phyloP scores from a whole-genome alignment of 495 filamentous ascomycete genomes.

The Talaromyces trachyspermus region DNA sequence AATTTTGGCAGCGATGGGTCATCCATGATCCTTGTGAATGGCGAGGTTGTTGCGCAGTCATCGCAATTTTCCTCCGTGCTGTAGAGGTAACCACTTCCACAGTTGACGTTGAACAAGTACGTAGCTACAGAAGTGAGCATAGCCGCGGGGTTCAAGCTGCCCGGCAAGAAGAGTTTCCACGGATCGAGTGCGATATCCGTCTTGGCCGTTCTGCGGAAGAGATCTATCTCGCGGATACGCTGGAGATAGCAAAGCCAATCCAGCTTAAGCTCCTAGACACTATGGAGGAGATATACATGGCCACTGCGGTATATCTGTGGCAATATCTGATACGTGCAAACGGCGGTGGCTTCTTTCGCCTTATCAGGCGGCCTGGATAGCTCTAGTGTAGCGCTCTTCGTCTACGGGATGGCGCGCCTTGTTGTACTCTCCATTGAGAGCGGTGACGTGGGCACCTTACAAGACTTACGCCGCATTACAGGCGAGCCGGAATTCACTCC shows the following conservation, averaged over 20 bases:
- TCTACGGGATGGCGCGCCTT: conserved; percentile 73
- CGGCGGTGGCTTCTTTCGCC: no score
- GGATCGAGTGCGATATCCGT: conserved; percentile 30
- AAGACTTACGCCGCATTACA: no score
- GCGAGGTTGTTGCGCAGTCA: conserved; percentile 61
- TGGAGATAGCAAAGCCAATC: no score
- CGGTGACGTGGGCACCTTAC: no score
- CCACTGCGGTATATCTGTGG: conserved; percentile 85
- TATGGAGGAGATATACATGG: conserved; percentile 80
- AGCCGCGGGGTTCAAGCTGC: conserved; percentile 54
- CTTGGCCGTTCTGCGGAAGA: conserved; percentile 26
- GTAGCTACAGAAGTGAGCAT: conserved; percentile 43
- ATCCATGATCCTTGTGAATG: conserved; percentile 62
- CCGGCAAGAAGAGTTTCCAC: conserved; percentile 18
- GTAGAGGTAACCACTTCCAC: conserved; percentile 82
- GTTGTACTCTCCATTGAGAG: no score
- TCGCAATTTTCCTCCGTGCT: conserved; percentile 69
- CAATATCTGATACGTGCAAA: conserved; percentile 77
- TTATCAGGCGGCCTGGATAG: conserved; percentile 72
- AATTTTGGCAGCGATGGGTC: conserved; percentile 12
- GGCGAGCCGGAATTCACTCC: no score
- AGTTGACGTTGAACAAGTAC: conserved; percentile 72
- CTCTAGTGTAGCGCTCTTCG: conserved; percentile 57
- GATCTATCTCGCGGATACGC: conserved; percentile 32
- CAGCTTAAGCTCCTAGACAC: no score